A percentile compares a stretch with the other conserved stretches of the same genome.
Conservation (phyloP, 352 stramenopile genomes). For the Blastocystis sp. region DNA sequence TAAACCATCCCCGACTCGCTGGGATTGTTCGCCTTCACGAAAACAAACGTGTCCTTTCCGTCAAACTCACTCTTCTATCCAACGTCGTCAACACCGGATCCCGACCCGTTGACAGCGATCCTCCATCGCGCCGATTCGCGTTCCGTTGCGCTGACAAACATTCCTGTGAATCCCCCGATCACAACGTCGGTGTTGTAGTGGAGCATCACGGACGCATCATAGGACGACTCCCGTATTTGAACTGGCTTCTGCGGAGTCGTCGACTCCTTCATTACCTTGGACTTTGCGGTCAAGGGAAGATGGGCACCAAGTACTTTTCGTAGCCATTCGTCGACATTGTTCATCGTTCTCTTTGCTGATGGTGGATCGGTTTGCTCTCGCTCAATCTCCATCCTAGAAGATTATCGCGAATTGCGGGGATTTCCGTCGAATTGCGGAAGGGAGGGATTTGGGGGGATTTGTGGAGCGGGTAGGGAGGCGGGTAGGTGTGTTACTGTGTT, state of each 20-base stretch:
- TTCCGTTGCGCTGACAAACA: conserved; percentile 31
- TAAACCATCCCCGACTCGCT: not conserved
- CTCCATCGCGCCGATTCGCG: not conserved
- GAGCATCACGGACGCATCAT: conserved; percentile 29
- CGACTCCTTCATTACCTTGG: not conserved
- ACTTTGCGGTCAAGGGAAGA: not conserved
- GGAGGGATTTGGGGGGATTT: no score
- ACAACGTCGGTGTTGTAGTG: conserved; percentile 22
- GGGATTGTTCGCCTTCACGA: conserved; percentile 21
- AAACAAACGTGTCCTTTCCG: conserved; percentile 24
- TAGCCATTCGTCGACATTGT: conserved; percentile 26
- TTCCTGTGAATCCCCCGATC: not conserved
- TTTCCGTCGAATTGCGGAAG: no score
- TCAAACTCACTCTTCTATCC: not conserved
- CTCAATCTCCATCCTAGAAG: conserved; percentile 45
- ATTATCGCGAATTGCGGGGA: no score
- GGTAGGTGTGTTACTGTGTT: no score
- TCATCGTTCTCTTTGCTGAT: conserved; percentile 44
- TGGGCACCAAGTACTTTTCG: not conserved
- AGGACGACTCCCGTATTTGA: conserved; percentile 20
- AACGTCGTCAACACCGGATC: conserved; percentile 14
- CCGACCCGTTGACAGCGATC: conserved; percentile 20
- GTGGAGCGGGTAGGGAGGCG: no score
- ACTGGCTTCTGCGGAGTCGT: not conserved
- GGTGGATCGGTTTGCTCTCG: not conserved